Percentiles rank a stretch among this genome's conserved stretches.
Conservation (phyloP, 257 asterid species). For the Marsdenia floribunda region DNA sequence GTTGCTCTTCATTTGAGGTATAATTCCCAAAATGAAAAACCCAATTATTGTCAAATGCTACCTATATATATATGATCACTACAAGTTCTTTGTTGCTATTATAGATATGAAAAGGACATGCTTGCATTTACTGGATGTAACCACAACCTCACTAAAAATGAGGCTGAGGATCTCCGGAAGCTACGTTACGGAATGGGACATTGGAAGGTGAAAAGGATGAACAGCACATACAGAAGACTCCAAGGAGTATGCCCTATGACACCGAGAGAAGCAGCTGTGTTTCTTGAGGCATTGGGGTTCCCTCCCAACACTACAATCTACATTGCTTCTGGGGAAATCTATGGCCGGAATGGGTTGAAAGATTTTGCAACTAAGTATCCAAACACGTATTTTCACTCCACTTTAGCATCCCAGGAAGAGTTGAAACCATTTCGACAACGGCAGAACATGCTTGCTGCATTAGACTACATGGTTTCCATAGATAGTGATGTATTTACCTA, state of each 20-base stretch:
- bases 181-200: constrained; percentile 29
- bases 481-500: constrained; percentile 36
- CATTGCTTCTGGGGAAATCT: constrained; percentile 33
- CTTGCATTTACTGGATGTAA: constrained; percentile 49
- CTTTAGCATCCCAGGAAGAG: constrained; percentile 36
- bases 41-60: too few relatives aligned
- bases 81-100: not conserved
- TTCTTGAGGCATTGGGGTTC: constrained; percentile 39
- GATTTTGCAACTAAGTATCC: constrained; percentile 25
- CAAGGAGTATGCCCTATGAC: constrained; percentile 39
- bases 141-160: constrained; percentile 30
- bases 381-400: constrained; percentile 30
- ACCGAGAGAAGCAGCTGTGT: constrained; percentile 39
- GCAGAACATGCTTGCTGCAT: constrained; percentile 39
- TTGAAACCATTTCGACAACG: constrained; percentile 14
- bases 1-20: constrained; percentile 44
- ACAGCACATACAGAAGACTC: constrained; percentile 26
- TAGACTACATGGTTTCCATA: constrained; percentile 34
- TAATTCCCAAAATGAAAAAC: too few relatives aligned
- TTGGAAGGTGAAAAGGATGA: constrained; percentile 40
- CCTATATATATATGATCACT: too few relatives aligned
- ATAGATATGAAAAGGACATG: constrained; percentile 45
- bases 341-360: constrained; percentile 22
- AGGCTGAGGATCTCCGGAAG: constrained; percentile 22
- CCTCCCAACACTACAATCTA: constrained; percentile 28